Base-by-base conservation (phyloP, 2,329 filamentous ascomycete species). In the Cladosporium sphaerospermum region DNA sequence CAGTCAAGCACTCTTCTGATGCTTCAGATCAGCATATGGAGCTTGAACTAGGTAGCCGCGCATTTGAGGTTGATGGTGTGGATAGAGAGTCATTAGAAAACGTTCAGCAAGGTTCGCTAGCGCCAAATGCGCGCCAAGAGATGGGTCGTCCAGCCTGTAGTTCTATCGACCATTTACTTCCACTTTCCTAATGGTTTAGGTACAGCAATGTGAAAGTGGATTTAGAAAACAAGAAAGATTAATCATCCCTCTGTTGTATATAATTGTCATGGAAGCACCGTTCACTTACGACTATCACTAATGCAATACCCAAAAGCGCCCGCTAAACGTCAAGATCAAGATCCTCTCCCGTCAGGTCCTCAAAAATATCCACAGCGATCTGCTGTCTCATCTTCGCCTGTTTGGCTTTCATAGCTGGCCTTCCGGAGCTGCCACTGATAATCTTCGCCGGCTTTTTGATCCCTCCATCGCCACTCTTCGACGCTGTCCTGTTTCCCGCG, bases 101-200 rank as follows among this genome's bases (percentile, higher is more conserved):
- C 40, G 48, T 44, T 37, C 48, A 51, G 48, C 40, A 51, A 44
- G 48, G 48, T 51, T 51, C 48, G n/a, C 48, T 51, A 51, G 48
- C 48, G 48, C 40, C n/a, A 39, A 9, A 32, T 43, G 42, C 23
- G 37, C 47, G 2, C 44, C 48, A 36, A 51, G 44, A 34, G 43
- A 40, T 23, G 47, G 44, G 11, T 62, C 57, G 23, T 62, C 62
- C 7, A 56, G 57, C 3, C 60, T 62, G 42, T 65, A 53, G 37
- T 66, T 61, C 45, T 65, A 63, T 28, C 61, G 61, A 4, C 64
- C 64, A 47, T 66, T 61, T 39, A 62, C 48, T 28, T 28, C 23
- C 23, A 28, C 23, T 28, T 5, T 28, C 23, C 23, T 28, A 28
- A 28, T 7, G 7, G 23, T 28, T 28, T 28, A 28, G 23, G 4